Percentiles rank a stretch among this genome's conserved stretches.
Conservation (phyloP, 129 eudicot genomes). For the Flaveria trinervia region DNA sequence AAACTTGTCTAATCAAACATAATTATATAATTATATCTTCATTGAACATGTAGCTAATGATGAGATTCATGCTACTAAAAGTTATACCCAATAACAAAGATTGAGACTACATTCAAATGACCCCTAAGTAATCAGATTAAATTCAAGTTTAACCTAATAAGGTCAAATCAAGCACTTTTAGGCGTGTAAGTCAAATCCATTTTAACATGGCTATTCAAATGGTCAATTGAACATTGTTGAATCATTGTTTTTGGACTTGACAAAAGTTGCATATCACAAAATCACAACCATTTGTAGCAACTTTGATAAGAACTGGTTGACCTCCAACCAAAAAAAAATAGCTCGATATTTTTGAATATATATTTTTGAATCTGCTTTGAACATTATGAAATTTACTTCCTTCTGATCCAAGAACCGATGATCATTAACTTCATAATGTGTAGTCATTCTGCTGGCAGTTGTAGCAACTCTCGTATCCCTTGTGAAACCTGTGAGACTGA, state of each 20-base stretch:
- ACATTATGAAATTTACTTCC: not conserved
- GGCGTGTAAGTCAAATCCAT: not conserved
- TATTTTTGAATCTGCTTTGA: not conserved
- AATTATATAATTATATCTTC: not conserved
- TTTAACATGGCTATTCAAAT: slow-evolving; percentile 1
- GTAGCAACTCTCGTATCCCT: slow-evolving; percentile 77
- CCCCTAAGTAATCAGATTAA: not conserved
- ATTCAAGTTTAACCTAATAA: slow-evolving; percentile 6
- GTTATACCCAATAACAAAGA: not conserved
- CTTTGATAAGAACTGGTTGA: not conserved
- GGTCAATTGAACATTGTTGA: not conserved
- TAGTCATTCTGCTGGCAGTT: slow-evolving; percentile 52
- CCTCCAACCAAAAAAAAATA: not conserved
- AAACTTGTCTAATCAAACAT: not conserved
- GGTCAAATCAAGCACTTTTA: slow-evolving; percentile 3
- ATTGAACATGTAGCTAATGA: not conserved
- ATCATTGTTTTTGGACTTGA: not conserved
- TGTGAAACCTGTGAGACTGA: slow-evolving; percentile 58
- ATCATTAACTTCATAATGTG: not conserved
- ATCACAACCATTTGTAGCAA: slow-evolving; percentile 8
- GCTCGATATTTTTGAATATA: not conserved
- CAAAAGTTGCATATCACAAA: slow-evolving; percentile 8
- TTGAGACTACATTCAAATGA: slow-evolving; percentile 22
- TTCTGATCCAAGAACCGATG: not conserved
- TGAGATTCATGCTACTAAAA: slow-evolving; percentile 1